Conservation (phyloP, 1,284 basidiomycete species). For the Athelia sp. region DNA sequence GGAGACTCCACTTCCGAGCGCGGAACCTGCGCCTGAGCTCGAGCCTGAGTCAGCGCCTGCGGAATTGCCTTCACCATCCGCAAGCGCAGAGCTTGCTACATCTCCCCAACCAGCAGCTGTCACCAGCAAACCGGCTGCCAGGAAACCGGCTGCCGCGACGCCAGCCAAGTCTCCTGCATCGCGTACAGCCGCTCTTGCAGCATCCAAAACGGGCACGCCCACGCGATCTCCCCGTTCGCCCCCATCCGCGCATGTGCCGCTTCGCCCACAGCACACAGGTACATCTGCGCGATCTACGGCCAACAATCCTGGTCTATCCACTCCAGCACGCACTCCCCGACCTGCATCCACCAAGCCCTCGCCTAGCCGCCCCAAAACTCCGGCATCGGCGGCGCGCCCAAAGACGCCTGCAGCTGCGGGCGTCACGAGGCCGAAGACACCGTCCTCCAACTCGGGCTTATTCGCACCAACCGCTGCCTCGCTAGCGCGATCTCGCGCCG, state of each 20-base stretch:
- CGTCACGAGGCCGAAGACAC: slow-evolving; percentile 44
- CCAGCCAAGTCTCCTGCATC: slow-evolving; percentile 22
- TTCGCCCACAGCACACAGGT: slow-evolving; percentile 7
- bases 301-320: slow-evolving; percentile 35
- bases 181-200: slow-evolving; percentile 31
- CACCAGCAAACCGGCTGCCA: background rate
- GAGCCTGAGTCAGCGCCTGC: background rate
- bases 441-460: slow-evolving; percentile 53
- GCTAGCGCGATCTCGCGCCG: slow-evolving; percentile 53
- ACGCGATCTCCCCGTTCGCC: slow-evolving; percentile 9
- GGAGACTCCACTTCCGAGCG: slow-evolving; percentile 14
- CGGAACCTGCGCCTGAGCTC: slow-evolving; percentile 14
- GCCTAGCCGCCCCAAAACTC: slow-evolving; percentile 9
- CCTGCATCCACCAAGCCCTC: slow-evolving; percentile 24
- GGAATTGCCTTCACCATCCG: slow-evolving; percentile 11
- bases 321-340: slow-evolving; percentile 13
- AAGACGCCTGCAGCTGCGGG: slow-evolving; percentile 27
- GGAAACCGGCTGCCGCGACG: slow-evolving; percentile 16
- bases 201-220: slow-evolving; percentile 25
- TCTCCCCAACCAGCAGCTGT: slow-evolving; percentile 5
- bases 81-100: slow-evolving; percentile 15
- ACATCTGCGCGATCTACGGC: slow-evolving; percentile 34
- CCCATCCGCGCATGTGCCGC: slow-evolving; percentile 25
- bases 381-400: slow-evolving; percentile 21
- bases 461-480: slow-evolving; percentile 78